Evolutionary conservation across 768 basidiomycete species (phyloP), one percentile per base, ranked within the genome.

Genomic region (Candolleomyces efflorescens): DNA sequence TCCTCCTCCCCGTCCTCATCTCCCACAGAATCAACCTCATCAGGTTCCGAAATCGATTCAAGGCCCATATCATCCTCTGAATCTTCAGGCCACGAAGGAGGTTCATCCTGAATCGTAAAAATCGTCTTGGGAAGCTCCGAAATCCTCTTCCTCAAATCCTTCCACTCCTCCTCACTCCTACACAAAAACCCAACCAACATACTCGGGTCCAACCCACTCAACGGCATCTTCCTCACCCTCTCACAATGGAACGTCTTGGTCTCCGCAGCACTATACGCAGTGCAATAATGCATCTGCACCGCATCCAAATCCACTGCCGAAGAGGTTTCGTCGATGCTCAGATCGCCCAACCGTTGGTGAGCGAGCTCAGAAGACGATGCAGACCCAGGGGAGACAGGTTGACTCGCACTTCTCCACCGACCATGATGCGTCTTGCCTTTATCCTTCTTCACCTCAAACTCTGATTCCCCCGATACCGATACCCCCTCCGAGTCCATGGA

Each of bases 151-250:
- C 84, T 79, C 55, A 98, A 82, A 71, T 98, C 93, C 15, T 78
- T 69, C 90, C 93, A 98, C 54, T 98, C 96, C 17, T 68, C 75
- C 72, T 92, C 89, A 66, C 91, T 85, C 64, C 82, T 83, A 68
- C 89, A 87, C 62, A 98, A 67, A 68, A 99, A 98, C 11, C 95
- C 95, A 59, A 98, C 81, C 6, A 99, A 76, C 97, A 99, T 98
- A 64, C 94, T 97, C 22, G 96, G 97, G 69, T 98, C 97, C 55
- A 99, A 75, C 26, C 89, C 90, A 41, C 85, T 83, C 37, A 98
- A 72, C 0, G 89, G 89, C 91, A 98, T 96, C 83, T 96, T 98
- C 67, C 93, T 80, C 39, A 98, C 89, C 17, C 89, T 85, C n/a
- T 99, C 97, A 69, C 94, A 94, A 71, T 98, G 97, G 77, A 94